Base-by-base conservation (phyloP, 495 filamentous ascomycete species). In the Penicillium chermesinum region DNA sequence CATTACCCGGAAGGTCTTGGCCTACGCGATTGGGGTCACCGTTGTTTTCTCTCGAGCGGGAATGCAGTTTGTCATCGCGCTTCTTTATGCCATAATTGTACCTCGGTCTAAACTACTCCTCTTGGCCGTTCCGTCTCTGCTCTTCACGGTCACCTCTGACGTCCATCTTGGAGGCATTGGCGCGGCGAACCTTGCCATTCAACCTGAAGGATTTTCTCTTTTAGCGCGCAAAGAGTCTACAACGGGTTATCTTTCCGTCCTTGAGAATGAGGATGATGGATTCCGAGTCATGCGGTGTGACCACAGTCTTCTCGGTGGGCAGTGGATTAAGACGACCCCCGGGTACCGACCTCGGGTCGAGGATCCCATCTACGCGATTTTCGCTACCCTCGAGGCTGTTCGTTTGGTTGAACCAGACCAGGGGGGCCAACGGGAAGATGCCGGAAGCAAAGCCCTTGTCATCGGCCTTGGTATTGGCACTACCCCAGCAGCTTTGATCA, bases 401-500 rank as follows among this genome's bases (percentile, higher is more conserved):
- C 77, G 93, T 21, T 74, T 98, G 18, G 75, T 95, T 27, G 75
- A 88, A 53, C 69, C 72, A 2, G 73, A 78, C 42, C 44, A 64
- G 48, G 53, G 63, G 17, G 55, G 72, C 48, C 64, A 76, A 15
- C 58, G 69, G 66, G 64, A 73, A 7, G 86, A 90, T 51, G 62
- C 68, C n/a, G 63, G 84, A 30, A 84, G 88, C 21, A 85, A 79
- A 44, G 93, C 93, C 2, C 73, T 98, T 2, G 86, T 95, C 38
- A 86, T 98, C 51, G 93, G 93, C 5, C 80, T 96, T 19, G 93
- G 93, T 36, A 86, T 96, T 41, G 93, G 93, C 12, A 98, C 91
- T 7, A 86, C 89, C 0, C 90, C 90, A 0, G 82, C 86, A 14
- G 89, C 91, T 2, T 63, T 98, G 8, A 87, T 95, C 38, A 76